Evolutionary conservation across 352 stramenopile genomes (phyloP), one percentile per base, ranked within the genome.

Genomic region (Pythium chondricola): DNA sequence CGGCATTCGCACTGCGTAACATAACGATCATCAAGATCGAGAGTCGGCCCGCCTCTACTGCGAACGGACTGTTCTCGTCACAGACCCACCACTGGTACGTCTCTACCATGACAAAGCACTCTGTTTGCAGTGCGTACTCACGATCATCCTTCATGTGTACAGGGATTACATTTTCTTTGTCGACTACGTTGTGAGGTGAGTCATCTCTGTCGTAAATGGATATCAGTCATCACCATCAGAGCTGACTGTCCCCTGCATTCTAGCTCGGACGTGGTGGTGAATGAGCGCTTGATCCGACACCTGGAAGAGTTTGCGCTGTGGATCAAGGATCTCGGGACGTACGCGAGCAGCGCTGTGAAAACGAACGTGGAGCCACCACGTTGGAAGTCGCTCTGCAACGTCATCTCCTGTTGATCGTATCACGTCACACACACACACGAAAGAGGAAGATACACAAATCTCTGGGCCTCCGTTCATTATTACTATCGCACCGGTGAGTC

Each of bases 101-200:
- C 6, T 6, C 2, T 44, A 33, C 29, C n/a, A n/a, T n/a, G n/a
- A n/a, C n/a, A n/a, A n/a, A n/a, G n/a, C n/a, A n/a, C n/a, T n/a
- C n/a, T n/a, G n/a, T n/a, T n/a, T n/a, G n/a, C n/a, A n/a, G n/a
- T n/a, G n/a, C n/a, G n/a, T 13, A 8, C 29, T 13, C 29, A 33
- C 29, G 20, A 46, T 6, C 21, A 20, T 29, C 3, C 21, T 10
- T 35, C 18, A 52, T 24, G 10, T 31, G 29, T 46, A 25, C 6
- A 83, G 71, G 74, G 73, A 88, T 43, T 88, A 88, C 53, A 85
- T 88, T 52, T 88, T 88, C 54, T 88, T 85, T 41, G 71, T 88
- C 21, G 76, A 88, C 56, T 86, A 79, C 53, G 71, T 85, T 18
- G 70, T 75, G 9, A 84, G 67, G 54, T 71, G 61, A 10, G 67